Conservation (phyloP, 2,329 filamentous ascomycete species). For the Aspergillus spinulosporus region DNA sequence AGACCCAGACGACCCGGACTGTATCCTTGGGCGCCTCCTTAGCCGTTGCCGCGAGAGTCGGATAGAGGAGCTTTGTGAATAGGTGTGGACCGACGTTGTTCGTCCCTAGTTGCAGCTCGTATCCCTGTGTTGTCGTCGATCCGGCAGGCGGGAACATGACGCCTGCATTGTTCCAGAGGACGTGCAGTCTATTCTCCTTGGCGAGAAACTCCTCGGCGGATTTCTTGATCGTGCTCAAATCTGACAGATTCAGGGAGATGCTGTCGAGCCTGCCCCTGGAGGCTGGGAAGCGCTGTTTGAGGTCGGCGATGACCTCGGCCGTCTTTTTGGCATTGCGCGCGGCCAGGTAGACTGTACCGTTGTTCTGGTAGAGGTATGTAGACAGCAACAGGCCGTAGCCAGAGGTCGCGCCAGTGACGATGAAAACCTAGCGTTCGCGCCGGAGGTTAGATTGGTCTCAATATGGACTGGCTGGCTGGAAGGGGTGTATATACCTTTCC, state of each 20-base stretch:
- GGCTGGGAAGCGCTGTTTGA: background rate
- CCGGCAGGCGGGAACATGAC: slow-evolving; percentile 38
- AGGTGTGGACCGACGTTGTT: slow-evolving; percentile 45
- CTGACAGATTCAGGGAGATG: slow-evolving; percentile 47
- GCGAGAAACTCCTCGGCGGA: slow-evolving; percentile 37
- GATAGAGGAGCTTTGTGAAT: slow-evolving; percentile 33
- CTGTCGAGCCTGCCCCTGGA: slow-evolving; percentile 27
- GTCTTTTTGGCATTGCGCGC: background rate
- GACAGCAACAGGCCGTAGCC: slow-evolving; percentile 12
- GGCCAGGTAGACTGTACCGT: background rate
- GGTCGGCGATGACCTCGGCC: background rate
- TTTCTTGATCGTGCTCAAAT: slow-evolving; percentile 18
- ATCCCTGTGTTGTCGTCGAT: slow-evolving; percentile 28
- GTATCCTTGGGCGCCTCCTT: background rate
- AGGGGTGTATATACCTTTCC: background rate
- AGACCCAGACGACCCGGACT: slow-evolving; percentile 1
- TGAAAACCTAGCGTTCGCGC: background rate
- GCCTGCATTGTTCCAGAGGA: slow-evolving; percentile 46
- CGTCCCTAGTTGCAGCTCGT: slow-evolving; percentile 42
- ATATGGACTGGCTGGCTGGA: slow-evolving; percentile 3
- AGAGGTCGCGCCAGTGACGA: slow-evolving; percentile 16
- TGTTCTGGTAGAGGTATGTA: slow-evolving; percentile 2
- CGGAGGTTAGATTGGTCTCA: slow-evolving; percentile 1
- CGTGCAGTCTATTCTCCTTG: slow-evolving; percentile 40
- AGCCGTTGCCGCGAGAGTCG: background rate